Conservation (phyloP, 169 alveolate genomes). For the Perkinsus olseni region DNA sequence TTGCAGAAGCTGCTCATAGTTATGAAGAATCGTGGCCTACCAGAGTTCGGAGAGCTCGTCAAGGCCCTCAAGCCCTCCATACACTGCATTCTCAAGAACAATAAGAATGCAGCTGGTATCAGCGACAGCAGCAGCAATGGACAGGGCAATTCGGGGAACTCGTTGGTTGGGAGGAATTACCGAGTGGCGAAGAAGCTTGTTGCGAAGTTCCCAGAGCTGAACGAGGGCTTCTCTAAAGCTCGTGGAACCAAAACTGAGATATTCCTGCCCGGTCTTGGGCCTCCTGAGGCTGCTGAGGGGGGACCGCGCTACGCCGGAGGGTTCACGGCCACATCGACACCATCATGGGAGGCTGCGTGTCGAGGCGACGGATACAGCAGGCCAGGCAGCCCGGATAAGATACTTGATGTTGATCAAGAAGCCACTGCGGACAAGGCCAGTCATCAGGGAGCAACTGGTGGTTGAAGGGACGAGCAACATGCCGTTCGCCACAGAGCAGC, state of each 20-base stretch:
- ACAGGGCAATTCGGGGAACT: background rate
- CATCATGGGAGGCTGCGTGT: background rate
- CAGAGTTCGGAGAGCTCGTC: background rate
- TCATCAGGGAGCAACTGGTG: background rate
- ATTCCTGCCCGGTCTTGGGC: background rate
- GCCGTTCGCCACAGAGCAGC: too few species aligned
- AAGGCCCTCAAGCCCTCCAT: background rate
- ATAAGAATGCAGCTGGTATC: background rate
- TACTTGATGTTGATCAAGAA: background rate
- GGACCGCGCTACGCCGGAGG: background rate
- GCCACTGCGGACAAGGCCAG: background rate
- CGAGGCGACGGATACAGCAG: background rate
- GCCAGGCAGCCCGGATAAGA: background rate
- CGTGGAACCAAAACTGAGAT: background rate
- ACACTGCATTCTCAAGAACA: background rate
- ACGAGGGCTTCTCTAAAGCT: background rate
- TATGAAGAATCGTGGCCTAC: background rate
- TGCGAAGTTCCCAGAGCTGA: background rate
- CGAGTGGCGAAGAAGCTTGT: background rate
- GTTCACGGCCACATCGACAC: background rate
- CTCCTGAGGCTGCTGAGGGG: background rate
- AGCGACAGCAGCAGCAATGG: background rate
- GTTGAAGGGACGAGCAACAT: too few species aligned
- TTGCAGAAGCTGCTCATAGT: background rate
- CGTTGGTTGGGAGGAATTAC: background rate